These are phyloP conservation scores for Achaetomiella virescens DNA, from an alignment of 495 filamentous ascomycete species.

Conservation along the genomic window DNA sequence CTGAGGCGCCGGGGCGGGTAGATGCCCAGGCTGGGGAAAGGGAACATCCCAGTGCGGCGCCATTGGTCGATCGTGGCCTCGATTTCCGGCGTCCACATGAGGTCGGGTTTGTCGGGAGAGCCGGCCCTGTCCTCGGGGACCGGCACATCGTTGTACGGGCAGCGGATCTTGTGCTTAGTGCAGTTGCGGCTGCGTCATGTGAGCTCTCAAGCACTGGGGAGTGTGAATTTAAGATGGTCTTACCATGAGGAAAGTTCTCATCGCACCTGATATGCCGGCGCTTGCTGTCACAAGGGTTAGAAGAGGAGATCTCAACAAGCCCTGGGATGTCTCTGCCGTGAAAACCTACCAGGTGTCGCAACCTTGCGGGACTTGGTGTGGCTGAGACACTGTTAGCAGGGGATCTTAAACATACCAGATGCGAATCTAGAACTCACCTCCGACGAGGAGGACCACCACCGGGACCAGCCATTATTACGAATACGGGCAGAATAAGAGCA, in stretches of 20 bases:
- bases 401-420: conserved; percentile 10
- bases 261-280: conserved; percentile 95
- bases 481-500: conserved; percentile 28
- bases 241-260: conserved; percentile 97
- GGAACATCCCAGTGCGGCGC: conserved; percentile 77
- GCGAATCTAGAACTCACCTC: conserved; percentile 48
- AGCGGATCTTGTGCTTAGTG: conserved; percentile 96
- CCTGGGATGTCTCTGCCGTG: not conserved
- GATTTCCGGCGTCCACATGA: conserved; percentile 75
- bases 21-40: conserved; percentile 75
- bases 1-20: conserved; percentile 58
- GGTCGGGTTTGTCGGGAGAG: conserved; percentile 65
- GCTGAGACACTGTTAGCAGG: conserved; percentile 39
- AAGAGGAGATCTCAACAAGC: not conserved
- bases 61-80: conserved; percentile 76
- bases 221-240: conserved; percentile 16
- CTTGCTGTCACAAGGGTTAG: conserved; percentile 49
- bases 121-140: conserved; percentile 57
- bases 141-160: conserved; percentile 86
- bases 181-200: conserved; percentile 73
- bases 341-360: conserved; percentile 75
- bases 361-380: conserved; percentile 96
- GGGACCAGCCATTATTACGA: conserved; percentile 63
- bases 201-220: conserved; percentile 17
- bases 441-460: conserved; percentile 66